A percentile compares a stretch with the other conserved stretches of the same genome.
phyloP scores from a whole-genome alignment of 2,329 filamentous ascomycete species.

The Curvularia lunata region DNA sequence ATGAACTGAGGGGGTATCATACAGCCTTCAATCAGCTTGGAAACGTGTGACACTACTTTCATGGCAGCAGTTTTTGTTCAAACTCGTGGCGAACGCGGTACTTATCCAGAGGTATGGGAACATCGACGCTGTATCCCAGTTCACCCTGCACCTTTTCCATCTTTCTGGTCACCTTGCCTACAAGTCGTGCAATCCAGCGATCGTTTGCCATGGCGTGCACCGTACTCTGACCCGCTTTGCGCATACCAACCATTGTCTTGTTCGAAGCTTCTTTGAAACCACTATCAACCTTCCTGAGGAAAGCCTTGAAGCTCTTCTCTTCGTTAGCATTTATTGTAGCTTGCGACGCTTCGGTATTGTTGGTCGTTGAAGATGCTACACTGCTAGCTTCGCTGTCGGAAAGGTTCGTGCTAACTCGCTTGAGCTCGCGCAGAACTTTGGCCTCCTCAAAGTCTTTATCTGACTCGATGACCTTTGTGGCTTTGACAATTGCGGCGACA shows the following conservation, averaged over 20 bases:
- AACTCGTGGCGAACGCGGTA: constrained; percentile 47
- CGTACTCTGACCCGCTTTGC: constrained; percentile 54
- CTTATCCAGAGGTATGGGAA: constrained; percentile 53
- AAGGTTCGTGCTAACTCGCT: constrained; percentile 33
- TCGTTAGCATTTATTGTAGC: constrained; percentile 19
- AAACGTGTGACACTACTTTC: background rate
- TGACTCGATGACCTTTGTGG: constrained; percentile 62
- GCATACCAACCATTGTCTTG: constrained; percentile 55
- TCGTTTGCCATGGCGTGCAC: constrained; percentile 58
- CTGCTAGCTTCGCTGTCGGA: constrained; percentile 34
- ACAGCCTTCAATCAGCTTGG: background rate
- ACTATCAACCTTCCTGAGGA: constrained; percentile 32
- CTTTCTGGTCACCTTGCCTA: constrained; percentile 59
- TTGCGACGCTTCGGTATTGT: constrained; percentile 21
- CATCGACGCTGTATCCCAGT: constrained; percentile 57
- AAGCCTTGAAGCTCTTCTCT: constrained; percentile 33
- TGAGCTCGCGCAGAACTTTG: constrained; percentile 36
- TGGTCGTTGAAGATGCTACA: constrained; percentile 29
- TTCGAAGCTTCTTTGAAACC: constrained; percentile 42
- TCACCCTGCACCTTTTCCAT: constrained; percentile 59
- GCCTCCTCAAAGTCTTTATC: constrained; percentile 55
- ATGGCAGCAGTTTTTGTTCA: constrained; percentile 47
- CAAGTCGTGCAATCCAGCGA: constrained; percentile 61
- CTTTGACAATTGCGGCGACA: constrained; percentile 62
- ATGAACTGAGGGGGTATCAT: constrained; percentile 9